Evolutionary conservation across 805 yeast species (phyloP).

Genomic region (Danielia oregonensis): DNA sequence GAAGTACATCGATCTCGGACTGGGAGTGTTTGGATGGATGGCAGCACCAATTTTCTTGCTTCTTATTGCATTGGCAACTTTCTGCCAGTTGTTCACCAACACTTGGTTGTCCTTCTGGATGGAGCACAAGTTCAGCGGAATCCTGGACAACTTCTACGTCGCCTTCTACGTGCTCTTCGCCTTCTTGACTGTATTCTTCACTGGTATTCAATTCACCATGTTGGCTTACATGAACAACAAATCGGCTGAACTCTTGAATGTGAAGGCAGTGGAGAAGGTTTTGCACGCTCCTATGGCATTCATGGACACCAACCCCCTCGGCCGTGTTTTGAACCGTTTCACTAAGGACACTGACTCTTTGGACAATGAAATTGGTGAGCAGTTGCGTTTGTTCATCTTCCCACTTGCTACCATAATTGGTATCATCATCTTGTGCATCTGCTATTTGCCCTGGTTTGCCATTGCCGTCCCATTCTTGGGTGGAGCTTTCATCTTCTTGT

Average conservation of each 20-base stretch:
- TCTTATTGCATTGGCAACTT: conserved; percentile 33
- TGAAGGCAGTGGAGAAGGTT: conserved; percentile 34
- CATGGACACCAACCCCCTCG: conserved; percentile 42
- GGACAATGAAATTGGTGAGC: conserved; percentile 44
- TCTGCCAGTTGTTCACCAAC: conserved; percentile 40
- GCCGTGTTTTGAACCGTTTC: conserved; percentile 42
- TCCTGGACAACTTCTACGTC: conserved; percentile 31
- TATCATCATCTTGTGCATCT: conserved; percentile 41
- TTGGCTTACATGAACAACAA: conserved; percentile 40
- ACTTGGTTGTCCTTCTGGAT: conserved; percentile 45
- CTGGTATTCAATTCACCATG: conserved; percentile 38
- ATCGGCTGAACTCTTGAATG: conserved; percentile 34
- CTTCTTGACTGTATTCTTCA: conserved; percentile 34
- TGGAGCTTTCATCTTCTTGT: conserved; percentile 32
- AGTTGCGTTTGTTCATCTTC: conserved; percentile 36
- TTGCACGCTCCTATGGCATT: conserved; percentile 42
- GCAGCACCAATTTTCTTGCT: conserved; percentile 33
- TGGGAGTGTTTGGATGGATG: conserved; percentile 32
- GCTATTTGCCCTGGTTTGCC: conserved; percentile 53
- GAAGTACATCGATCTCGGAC: conserved; percentile 33
- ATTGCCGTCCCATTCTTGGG: conserved; percentile 51
- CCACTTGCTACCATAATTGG: conserved; percentile 34
- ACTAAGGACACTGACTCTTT: conserved; percentile 45
- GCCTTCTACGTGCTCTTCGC: conserved; percentile 34
- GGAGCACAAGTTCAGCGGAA: conserved; percentile 27